These are phyloP conservation scores for Corylus heterophylla DNA, from an alignment of 306 rosid genomes.

Conservation along the genomic window DNA sequence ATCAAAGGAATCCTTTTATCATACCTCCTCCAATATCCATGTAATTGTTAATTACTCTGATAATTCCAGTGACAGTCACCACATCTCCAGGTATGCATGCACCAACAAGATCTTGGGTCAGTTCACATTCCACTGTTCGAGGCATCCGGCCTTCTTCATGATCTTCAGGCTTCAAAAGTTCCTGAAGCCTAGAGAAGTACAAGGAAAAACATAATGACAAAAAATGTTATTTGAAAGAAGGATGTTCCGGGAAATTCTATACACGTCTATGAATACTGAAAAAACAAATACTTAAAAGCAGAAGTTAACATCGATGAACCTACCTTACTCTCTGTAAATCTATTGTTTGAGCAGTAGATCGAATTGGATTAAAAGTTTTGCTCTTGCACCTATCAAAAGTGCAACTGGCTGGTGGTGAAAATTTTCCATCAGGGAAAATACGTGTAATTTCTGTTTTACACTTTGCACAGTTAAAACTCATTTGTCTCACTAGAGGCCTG, in stretches of 20 bases:
- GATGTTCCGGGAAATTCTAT: neutral
- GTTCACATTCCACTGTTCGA: constrained; percentile 96
- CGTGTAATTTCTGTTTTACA: constrained; percentile 66
- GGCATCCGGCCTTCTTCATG: constrained; percentile 98
- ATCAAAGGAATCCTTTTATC: constrained; percentile 8
- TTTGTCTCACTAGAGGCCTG: constrained; percentile 73
- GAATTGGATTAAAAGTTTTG: constrained; percentile 66
- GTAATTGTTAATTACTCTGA: constrained; percentile 84
- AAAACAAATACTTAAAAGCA: neutral
- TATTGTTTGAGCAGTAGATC: constrained; percentile 70
- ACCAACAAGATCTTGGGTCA: constrained; percentile 87
- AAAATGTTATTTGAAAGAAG: constrained; percentile 1
- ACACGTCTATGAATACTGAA: neutral
- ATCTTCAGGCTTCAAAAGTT: constrained; percentile 76
- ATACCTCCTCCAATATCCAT: constrained; percentile 99
- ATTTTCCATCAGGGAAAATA: constrained; percentile 84
- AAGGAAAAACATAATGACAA: neutral
- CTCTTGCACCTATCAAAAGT: constrained; percentile 87
- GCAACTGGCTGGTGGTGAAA: constrained; percentile 77
- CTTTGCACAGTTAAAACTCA: constrained; percentile 79
- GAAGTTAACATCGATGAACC: constrained; percentile 19
- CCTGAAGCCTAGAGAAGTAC: constrained; percentile 62
- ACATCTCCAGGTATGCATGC: constrained; percentile 96
- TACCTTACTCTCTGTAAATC: constrained; percentile 95
- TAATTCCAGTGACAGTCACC: constrained; percentile 89